Evolutionary conservation across 768 basidiomycete genomes (phyloP).

Genomic region (Podaxis rugospora): DNA sequence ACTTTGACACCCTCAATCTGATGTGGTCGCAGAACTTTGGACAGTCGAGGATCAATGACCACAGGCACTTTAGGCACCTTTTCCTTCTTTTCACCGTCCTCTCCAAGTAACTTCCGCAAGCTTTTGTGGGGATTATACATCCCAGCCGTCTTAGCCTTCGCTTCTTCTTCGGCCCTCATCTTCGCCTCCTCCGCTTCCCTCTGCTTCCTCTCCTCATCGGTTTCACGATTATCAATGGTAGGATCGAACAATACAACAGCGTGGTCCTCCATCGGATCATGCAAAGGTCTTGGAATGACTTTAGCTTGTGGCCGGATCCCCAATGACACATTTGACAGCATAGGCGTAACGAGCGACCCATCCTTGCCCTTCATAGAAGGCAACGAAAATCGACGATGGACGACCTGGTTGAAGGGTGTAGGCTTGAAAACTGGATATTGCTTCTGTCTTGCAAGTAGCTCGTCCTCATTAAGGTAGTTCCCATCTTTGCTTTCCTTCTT

Average conservation of each 20-base stretch:
- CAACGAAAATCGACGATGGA: slow-evolving; percentile 68
- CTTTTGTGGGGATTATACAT: slow-evolving; percentile 92
- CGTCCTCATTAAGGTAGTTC: slow-evolving; percentile 58
- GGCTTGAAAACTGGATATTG: slow-evolving; percentile 78
- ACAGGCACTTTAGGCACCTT: slow-evolving; percentile 82
- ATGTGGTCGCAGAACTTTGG: slow-evolving; percentile 91
- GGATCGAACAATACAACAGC: slow-evolving; percentile 97
- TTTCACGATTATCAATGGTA: slow-evolving; percentile 89
- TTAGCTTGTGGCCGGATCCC: slow-evolving; percentile 80
- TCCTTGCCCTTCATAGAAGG: slow-evolving; percentile 74
- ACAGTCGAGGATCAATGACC: slow-evolving; percentile 87
- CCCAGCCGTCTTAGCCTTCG: slow-evolving; percentile 64
- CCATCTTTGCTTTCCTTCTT: slow-evolving; percentile 51
- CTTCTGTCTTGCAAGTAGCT: slow-evolving; percentile 55
- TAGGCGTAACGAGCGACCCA: slow-evolving; percentile 53
- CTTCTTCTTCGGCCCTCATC: slow-evolving; percentile 57
- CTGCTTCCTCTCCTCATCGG: slow-evolving; percentile 77
- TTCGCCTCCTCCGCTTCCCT: slow-evolving; percentile 71
- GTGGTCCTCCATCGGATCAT: slow-evolving; percentile 97
- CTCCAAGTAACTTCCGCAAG: slow-evolving; percentile 71
- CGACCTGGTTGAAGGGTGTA: slow-evolving; percentile 64
- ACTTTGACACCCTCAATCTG: slow-evolving; percentile 98
- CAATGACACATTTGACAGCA: slow-evolving; percentile 67
- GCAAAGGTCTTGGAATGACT: slow-evolving; percentile 85
- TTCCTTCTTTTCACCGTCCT: slow-evolving; percentile 58